A percentile compares a stretch with the other conserved stretches of the same genome.
Conservation (phyloP, 768 basidiomycete genomes). For the button mushroom (Agaricus bisporus) region DNA sequence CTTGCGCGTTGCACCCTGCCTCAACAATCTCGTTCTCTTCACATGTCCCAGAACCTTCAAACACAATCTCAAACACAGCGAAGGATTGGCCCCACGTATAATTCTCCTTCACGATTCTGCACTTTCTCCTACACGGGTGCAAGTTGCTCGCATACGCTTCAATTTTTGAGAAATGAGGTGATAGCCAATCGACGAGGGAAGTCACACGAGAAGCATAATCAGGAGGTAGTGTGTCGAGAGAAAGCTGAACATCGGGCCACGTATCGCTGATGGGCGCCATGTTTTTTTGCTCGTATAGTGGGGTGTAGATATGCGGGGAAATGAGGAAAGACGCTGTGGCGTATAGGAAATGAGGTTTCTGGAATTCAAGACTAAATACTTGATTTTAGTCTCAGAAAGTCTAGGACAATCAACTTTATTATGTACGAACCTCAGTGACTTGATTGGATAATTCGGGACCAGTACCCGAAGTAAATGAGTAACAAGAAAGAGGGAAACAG, state of each 20-base stretch:
- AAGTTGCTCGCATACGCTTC: constrained; percentile 28
- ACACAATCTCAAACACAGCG: constrained; percentile 31
- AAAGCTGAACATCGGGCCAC: constrained; percentile 32
- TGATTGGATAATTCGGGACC: no score
- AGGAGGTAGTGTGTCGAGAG: constrained; percentile 27
- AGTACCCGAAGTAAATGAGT: background rate
- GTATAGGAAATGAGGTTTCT: background rate
- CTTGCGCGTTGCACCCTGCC: background rate
- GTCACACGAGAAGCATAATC: constrained; percentile 28
- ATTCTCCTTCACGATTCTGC: constrained; percentile 24
- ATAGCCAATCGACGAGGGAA: constrained; percentile 29
- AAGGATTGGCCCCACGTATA: constrained; percentile 39
- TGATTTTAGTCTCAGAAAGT: no score
- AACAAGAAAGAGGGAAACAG: background rate
- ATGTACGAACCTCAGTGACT: background rate
- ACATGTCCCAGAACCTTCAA: constrained; percentile 12
- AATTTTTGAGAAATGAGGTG: constrained; percentile 23
- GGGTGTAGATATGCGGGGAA: background rate
- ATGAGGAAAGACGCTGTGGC: background rate
- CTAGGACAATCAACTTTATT: background rate
- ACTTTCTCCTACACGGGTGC: constrained; percentile 24
- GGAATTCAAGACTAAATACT: no score
- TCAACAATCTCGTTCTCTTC: background rate
- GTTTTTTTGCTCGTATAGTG: background rate
- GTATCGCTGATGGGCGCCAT: constrained; percentile 28